A percentile compares a stretch with the other conserved stretches of the same genome.
Conservation (phyloP, 2,329 filamentous ascomycete genomes). For the Paramyrothecium roridum region DNA sequence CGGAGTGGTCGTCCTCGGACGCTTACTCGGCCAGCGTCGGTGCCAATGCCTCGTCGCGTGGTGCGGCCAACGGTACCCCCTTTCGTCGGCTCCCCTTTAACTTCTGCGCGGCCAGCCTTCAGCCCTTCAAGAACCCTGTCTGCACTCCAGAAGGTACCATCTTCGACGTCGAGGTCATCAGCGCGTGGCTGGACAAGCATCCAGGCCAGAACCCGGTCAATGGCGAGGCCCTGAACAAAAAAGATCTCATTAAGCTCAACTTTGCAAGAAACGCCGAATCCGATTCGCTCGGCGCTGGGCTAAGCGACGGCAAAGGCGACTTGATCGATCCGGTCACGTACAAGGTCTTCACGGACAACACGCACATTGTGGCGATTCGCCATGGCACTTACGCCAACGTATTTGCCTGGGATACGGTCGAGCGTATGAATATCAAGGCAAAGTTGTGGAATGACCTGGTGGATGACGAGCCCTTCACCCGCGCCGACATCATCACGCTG, state of each 20-base stretch:
- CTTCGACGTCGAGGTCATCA: slow-evolving; percentile 92
- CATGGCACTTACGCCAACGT: slow-evolving; percentile 86
- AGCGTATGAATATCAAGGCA: slow-evolving; percentile 91
- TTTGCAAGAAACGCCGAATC: slow-evolving; percentile 86
- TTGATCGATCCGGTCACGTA: slow-evolving; percentile 95
- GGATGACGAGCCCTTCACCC: slow-evolving; percentile 79
- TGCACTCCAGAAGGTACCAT: slow-evolving; percentile 85
- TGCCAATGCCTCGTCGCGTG: slow-evolving; percentile 57
- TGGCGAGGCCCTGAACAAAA: slow-evolving; percentile 72
- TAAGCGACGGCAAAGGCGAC: slow-evolving; percentile 62
- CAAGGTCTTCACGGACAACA: slow-evolving; percentile 97
- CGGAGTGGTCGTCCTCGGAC: slow-evolving; percentile 92
- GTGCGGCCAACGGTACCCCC: slow-evolving; percentile 44
- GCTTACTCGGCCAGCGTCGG: slow-evolving; percentile 80
- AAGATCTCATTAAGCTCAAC: slow-evolving; percentile 85
- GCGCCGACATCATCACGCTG: slow-evolving; percentile 91
- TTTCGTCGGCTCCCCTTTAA: slow-evolving; percentile 96
- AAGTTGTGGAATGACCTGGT: slow-evolving; percentile 95
- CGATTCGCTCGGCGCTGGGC: slow-evolving; percentile 43
- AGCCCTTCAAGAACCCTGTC: slow-evolving; percentile 92
- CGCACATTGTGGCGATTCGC: slow-evolving; percentile 85
- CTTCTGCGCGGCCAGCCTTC: slow-evolving; percentile 93
- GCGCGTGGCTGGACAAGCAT: slow-evolving; percentile 91
- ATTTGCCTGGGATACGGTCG: slow-evolving; percentile 93
- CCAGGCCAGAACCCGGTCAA: slow-evolving; percentile 82